Conservation (phyloP, 2,329 filamentous ascomycete species). For the Fusarium beomiforme region DNA sequence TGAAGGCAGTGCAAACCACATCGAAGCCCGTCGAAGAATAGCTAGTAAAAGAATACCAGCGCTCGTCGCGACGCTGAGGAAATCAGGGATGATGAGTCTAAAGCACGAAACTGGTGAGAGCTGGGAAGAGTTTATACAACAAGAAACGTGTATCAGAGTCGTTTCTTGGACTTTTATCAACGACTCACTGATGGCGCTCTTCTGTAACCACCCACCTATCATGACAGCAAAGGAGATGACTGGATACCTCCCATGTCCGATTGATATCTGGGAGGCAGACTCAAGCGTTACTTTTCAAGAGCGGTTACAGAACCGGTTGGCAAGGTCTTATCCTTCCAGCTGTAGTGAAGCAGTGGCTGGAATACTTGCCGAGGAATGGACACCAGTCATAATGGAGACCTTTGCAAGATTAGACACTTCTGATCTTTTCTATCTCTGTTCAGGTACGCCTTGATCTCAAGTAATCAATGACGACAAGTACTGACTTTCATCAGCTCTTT, state of each 20-base stretch:
- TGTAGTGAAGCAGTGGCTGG: background rate
- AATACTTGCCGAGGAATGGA: slow-evolving; percentile 18
- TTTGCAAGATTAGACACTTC: background rate
- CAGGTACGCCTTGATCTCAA: background rate
- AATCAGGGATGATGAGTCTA: background rate
- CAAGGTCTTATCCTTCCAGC: background rate
- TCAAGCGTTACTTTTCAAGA: background rate
- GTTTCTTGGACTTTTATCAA: slow-evolving; percentile 23
- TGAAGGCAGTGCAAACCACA: slow-evolving; percentile 3
- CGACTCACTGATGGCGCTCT: slow-evolving; percentile 8
- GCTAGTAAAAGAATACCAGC: slow-evolving; percentile 8
- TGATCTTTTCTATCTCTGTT: background rate
- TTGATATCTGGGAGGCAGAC: slow-evolving; percentile 21
- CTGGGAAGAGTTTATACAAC: slow-evolving; percentile 17
- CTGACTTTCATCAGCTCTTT: background rate
- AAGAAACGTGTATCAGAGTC: slow-evolving; percentile 30
- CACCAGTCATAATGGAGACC: background rate
- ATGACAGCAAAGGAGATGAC: slow-evolving; percentile 26
- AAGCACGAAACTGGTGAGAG: background rate
- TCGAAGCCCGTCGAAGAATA: slow-evolving; percentile 3
- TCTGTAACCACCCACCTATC: slow-evolving; percentile 19
- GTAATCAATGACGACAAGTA: background rate
- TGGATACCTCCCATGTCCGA: slow-evolving; percentile 18
- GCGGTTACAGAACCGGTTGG: fast-evolving
- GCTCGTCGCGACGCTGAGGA: slow-evolving; percentile 7